Conservation (phyloP, 2,329 filamentous ascomycete genomes). For the Stagonosporopsis tanaceti region DNA sequence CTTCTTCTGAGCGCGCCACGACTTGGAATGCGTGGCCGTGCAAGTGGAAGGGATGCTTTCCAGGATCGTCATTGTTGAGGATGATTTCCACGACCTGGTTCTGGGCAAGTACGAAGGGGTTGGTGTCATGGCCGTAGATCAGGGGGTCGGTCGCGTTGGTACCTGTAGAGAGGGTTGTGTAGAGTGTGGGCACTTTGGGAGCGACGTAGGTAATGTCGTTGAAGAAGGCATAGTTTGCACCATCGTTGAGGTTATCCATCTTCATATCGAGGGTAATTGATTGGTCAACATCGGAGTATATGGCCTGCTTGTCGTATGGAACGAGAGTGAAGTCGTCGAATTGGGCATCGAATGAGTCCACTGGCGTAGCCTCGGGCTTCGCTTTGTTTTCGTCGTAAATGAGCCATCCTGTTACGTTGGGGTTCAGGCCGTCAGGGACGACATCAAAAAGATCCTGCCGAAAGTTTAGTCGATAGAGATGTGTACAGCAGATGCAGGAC, state of each 20-base stretch:
- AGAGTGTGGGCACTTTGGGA: slow-evolving; percentile 81
- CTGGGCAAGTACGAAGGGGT: slow-evolving; percentile 70
- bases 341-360: slow-evolving; percentile 67
- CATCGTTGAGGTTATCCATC: slow-evolving; percentile 74
- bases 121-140: slow-evolving; percentile 62
- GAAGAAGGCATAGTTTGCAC: slow-evolving; percentile 67
- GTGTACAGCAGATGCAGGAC: not conserved
- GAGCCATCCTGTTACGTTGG: slow-evolving; percentile 65
- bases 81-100: slow-evolving; percentile 75
- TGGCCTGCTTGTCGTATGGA: slow-evolving; percentile 70
- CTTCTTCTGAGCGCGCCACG: slow-evolving; percentile 42
- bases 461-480: not conserved
- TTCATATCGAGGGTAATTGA: slow-evolving; percentile 65
- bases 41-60: slow-evolving; percentile 74
- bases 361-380: slow-evolving; percentile 58
- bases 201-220: slow-evolving; percentile 79
- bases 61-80: slow-evolving; percentile 77
- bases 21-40: slow-evolving; percentile 62
- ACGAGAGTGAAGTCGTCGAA: slow-evolving; percentile 78
- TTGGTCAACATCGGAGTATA: slow-evolving; percentile 69
- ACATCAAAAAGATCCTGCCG: slow-evolving; percentile 66
- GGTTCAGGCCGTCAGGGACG: slow-evolving; percentile 72
- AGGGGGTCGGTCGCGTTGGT: slow-evolving; percentile 54
- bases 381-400: slow-evolving; percentile 61
- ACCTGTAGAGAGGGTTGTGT: slow-evolving; percentile 73